Percentiles rank a stretch among this genome's conserved stretches.
These are phyloP conservation scores for Melanogaster broomeanus DNA, from an alignment of 768 basidiomycete species.

Conservation along the genomic window DNA sequence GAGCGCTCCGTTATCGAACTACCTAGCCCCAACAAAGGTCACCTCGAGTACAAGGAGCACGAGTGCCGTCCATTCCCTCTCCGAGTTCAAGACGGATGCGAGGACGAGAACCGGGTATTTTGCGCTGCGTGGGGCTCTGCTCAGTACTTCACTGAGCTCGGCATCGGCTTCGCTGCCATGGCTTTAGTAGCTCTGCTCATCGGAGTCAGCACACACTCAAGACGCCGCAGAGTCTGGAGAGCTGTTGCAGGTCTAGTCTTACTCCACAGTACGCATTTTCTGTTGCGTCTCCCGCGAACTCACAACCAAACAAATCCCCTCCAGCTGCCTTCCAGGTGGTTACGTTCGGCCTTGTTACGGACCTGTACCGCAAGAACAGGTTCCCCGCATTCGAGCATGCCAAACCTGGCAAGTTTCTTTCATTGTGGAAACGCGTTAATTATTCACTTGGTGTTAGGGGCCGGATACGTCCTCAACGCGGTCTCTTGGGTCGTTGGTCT, in stretches of 20 bases:
- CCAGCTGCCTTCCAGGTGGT: slow-evolving; percentile 60
- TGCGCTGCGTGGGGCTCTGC: slow-evolving; percentile 75
- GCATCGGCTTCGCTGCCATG: slow-evolving; percentile 61
- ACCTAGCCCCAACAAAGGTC: slow-evolving; percentile 45
- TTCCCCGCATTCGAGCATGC: slow-evolving; percentile 58
- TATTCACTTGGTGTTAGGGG: slow-evolving; percentile 42
- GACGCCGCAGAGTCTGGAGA: slow-evolving; percentile 76
- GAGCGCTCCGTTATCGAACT: slow-evolving; percentile 49
- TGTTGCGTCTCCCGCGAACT: background rate
- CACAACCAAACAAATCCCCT: background rate
- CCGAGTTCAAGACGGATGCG: slow-evolving; percentile 47
- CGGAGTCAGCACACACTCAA: slow-evolving; percentile 71
- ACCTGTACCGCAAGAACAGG: slow-evolving; percentile 49
- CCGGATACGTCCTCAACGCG: slow-evolving; percentile 58
- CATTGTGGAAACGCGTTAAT: background rate
- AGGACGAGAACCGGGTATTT: slow-evolving; percentile 54
- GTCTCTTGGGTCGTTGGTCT: slow-evolving; percentile 63
- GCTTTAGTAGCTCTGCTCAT: slow-evolving; percentile 61
- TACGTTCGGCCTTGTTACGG: slow-evolving; percentile 64
- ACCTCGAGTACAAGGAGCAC: slow-evolving; percentile 53
- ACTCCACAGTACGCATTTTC: slow-evolving; percentile 50
- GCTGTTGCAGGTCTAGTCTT: slow-evolving; percentile 66
- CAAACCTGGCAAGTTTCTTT: slow-evolving; percentile 51
- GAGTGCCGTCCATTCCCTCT: slow-evolving; percentile 69
- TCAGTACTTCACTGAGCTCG: slow-evolving; percentile 63